These are phyloP conservation scores for Fistulifera pelliculosa DNA, from an alignment of 108 stramenopile genomes.

Conservation along the genomic window DNA sequence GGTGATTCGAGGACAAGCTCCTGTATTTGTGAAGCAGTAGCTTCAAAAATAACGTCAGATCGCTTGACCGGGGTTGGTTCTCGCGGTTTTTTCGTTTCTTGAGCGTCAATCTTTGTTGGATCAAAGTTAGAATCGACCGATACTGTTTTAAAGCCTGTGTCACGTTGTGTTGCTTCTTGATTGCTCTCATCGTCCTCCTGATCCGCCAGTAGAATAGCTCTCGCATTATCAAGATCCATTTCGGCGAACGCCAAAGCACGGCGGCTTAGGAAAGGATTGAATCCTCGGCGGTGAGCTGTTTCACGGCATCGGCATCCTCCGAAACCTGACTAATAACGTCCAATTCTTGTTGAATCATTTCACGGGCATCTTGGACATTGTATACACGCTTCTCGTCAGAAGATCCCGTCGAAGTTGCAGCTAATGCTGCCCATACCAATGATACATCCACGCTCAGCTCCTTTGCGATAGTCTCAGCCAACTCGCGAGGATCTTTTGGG, in stretches of 20 bases:
- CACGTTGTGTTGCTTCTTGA: constrained; percentile 15
- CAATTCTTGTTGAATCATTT: constrained; percentile 61
- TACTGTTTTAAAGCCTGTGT: constrained; percentile 13
- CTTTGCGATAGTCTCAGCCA: constrained; percentile 37
- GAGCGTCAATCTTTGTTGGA: constrained; percentile 38
- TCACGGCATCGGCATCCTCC: constrained; percentile 46
- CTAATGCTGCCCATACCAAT: constrained; percentile 65
- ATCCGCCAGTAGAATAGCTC: constrained; percentile 80
- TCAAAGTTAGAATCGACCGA: constrained; percentile 69
- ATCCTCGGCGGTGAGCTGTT: constrained; percentile 59
- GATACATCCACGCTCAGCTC: constrained; percentile 53
- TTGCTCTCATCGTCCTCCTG: constrained; percentile 58
- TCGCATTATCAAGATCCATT: constrained; percentile 64
- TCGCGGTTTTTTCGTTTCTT: constrained; percentile 13
- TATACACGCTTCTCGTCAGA: constrained; percentile 16
- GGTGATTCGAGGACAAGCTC: constrained; percentile 76
- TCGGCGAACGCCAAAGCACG: constrained; percentile 76
- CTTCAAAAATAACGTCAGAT: constrained; percentile 73
- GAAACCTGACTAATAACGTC: constrained; percentile 52
- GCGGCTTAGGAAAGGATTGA: constrained; percentile 46
- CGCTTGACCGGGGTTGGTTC: constrained; percentile 49
- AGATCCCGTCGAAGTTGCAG: constrained; percentile 37
- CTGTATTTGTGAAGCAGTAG: constrained; percentile 58
- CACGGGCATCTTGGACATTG: constrained; percentile 52
- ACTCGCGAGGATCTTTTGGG: constrained; percentile 23